phyloP scores from a whole-genome alignment of 148 eudicot species.

The Rhododendron simsii region DNA sequence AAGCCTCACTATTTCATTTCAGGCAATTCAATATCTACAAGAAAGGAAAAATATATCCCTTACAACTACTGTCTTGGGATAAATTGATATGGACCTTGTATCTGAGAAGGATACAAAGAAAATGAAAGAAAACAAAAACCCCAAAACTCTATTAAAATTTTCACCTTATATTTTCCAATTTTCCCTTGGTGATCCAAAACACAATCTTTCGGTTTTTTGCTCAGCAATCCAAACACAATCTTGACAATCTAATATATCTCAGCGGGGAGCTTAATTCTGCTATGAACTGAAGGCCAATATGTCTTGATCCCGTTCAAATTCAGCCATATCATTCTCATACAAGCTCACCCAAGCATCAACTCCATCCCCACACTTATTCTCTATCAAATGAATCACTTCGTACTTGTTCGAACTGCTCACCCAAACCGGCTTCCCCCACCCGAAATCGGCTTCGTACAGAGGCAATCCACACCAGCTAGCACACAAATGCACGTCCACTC shows the following conservation, averaged over 20 bases:
- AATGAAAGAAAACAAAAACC: not conserved
- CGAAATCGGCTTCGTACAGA: conserved; percentile 25
- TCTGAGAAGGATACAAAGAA: not conserved
- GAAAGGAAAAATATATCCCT: not conserved
- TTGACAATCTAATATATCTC: not conserved
- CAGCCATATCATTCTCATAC: conserved; percentile 15
- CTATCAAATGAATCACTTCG: conserved; percentile 9
- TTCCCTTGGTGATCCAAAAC: not conserved
- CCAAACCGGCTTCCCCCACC: conserved; percentile 36
- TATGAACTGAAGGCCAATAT: not conserved
- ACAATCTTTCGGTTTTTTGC: not conserved
- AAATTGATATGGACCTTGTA: not conserved
- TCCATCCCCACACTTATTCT: conserved; percentile 7
- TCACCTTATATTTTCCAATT: not conserved
- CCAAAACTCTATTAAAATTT: not conserved
- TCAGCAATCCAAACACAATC: not conserved
- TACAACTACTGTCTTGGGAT: not conserved
- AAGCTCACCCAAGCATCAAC: conserved; percentile 33
- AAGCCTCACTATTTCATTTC: not conserved
- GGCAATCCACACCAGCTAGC: conserved; percentile 26
- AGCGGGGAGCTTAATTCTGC: not conserved
- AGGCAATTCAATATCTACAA: not conserved
- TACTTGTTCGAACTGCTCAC: conserved; percentile 7
- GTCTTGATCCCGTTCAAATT: conserved; percentile 10
- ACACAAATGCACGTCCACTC: conserved; percentile 2